Conservation (phyloP, 1,284 basidiomycete genomes). For the Moesziomyces globuligerus region DNA sequence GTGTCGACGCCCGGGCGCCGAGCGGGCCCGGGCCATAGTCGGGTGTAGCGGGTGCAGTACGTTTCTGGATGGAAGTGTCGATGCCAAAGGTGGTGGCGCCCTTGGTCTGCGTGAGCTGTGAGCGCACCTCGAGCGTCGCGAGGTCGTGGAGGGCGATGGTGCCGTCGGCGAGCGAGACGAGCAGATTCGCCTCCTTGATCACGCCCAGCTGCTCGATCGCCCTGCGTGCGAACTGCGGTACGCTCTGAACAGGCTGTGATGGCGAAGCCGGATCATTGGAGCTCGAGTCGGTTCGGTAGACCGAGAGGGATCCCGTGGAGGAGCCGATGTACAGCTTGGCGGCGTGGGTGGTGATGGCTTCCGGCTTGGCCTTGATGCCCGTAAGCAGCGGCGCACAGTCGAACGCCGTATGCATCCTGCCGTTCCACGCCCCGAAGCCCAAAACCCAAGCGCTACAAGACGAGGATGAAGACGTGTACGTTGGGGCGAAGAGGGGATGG, state of each 20-base stretch:
- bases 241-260: conserved; percentile 24
- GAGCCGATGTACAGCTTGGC: conserved; percentile 58
- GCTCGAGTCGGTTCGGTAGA: conserved; percentile 32
- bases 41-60: conserved; percentile 16
- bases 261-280: conserved; percentile 1
- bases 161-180: conserved; percentile 83
- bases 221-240: conserved; percentile 72
- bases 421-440: background rate
- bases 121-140: conserved; percentile 74
- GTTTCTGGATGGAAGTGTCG: conserved; percentile 73
- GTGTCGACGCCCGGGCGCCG: conserved; percentile 26
- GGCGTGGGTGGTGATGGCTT: conserved; percentile 44
- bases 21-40: conserved; percentile 48
- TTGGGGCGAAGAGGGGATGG: background rate
- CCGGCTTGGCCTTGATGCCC: conserved; percentile 45
- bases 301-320: conserved; percentile 33
- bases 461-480: background rate
- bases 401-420: conserved; percentile 49
- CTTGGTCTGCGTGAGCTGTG: conserved; percentile 73
- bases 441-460: background rate
- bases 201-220: conserved; percentile 87
- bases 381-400: conserved; percentile 40
- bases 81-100: conserved; percentile 82
- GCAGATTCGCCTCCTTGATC: conserved; percentile 81
- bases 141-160: conserved; percentile 72